Conservation (phyloP, 106 monocot species). For the Dendrobium huoshanense region DNA sequence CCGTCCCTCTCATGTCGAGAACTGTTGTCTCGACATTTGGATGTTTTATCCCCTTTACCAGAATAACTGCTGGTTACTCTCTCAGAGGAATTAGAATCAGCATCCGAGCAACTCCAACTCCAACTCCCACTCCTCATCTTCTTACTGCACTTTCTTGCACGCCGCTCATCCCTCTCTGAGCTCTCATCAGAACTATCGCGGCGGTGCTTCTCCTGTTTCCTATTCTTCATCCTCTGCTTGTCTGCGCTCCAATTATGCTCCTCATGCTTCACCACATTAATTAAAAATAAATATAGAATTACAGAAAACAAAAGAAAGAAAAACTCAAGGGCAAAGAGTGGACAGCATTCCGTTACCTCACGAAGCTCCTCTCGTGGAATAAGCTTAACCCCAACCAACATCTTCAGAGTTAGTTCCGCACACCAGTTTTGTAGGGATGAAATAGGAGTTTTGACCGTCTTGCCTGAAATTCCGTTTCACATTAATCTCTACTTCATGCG, state of each 20-base stretch:
- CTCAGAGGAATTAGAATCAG: slow-evolving; percentile 8
- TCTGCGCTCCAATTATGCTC: slow-evolving; percentile 16
- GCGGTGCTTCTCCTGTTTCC: slow-evolving; percentile 8
- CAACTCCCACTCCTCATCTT: slow-evolving; percentile 11
- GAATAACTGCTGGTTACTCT: slow-evolving; percentile 7
- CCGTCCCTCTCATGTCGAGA: slow-evolving; percentile 6
- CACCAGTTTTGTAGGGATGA: neutral
- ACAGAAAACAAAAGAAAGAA: neutral
- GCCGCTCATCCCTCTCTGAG: neutral
- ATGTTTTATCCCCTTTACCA: slow-evolving; percentile 16
- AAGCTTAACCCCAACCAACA: slow-evolving; percentile 51
- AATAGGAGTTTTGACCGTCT: neutral
- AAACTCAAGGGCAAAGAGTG: neutral
- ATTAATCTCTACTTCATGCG: too few relatives aligned
- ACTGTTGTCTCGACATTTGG: slow-evolving; percentile 16
- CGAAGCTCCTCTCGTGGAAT: slow-evolving; percentile 42
- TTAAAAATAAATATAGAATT: neutral
- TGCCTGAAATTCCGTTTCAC: neutral
- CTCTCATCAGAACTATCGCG: slow-evolving; percentile 14
- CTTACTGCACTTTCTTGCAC: slow-evolving; percentile 2
- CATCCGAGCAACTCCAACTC: slow-evolving; percentile 15
- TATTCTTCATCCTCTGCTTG: slow-evolving; percentile 15
- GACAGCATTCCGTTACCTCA: neutral
- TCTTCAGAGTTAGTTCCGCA: slow-evolving; percentile 3
- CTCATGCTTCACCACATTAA: slow-evolving; percentile 7